Evolutionary conservation across 306 rosid genomes (phyloP), one percentile per base, ranked within the genome.

Genomic region (Cicer judaicum): DNA sequence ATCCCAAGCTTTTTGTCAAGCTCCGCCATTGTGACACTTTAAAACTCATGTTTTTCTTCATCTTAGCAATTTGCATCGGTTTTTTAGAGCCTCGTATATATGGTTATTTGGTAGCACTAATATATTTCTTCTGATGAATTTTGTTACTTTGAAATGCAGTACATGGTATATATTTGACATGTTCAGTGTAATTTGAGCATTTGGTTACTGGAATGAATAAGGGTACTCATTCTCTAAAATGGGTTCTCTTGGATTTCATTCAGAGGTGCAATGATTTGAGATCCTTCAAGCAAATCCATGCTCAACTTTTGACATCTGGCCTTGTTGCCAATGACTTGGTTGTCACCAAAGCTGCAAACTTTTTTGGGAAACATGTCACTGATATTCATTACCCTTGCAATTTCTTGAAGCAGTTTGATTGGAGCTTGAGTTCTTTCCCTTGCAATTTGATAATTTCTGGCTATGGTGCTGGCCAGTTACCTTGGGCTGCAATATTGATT

Each of bases 401-500:
- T 76, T 87, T 84, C 84, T 68, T 90, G 73, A 89, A 85, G 82
- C 97, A 93, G 10, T 63, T 75, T 78, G 90, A 82, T 78, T 83
- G 86, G 81, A 81, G 87, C 34, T 75, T 83, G 44, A 86, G 82
- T 81, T 86, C 96, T 47, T 89, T 92, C 73, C 92, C 96, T 8
- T 89, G 78, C 68, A 92, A 92, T 78, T 49, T 68, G 46, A 29
- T 90, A 21, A 85, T 92, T 65, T 78, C 86, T 79, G 91, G 97
- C 49, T 84, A 77, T 42, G 83, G 78, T 52, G 50, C 80, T 50
- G 72, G 88, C 34, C 83, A 82, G 6, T 49, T 14, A 29, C 87
- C 94, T 1, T 63, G 83, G 76, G 73, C 59, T 65, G 92, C 86
- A 5, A 59, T 86, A 59, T 49, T 86, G 15, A 34, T 84, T 68